phyloP scores from a whole-genome alignment of 2,329 filamentous ascomycete species.

The Cyphellophora attinorum region DNA sequence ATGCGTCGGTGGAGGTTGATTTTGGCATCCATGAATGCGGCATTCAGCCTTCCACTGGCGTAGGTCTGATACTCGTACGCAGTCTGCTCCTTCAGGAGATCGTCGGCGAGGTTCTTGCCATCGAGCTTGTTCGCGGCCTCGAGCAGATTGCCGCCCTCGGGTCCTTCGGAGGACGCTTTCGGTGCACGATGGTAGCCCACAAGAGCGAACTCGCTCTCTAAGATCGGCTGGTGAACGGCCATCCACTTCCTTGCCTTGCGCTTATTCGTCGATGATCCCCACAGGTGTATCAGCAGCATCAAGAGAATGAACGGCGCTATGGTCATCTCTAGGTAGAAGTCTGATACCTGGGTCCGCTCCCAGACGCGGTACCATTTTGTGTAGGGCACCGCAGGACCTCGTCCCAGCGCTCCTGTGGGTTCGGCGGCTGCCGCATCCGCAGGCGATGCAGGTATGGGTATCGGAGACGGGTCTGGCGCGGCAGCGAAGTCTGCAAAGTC shows the following conservation, averaged over 20 bases:
- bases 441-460: conserved; percentile 36
- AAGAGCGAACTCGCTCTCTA: conserved; percentile 74
- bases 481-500: conserved; percentile 92
- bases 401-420: conserved; percentile 29
- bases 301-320: conserved; percentile 67
- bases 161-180: conserved; percentile 34
- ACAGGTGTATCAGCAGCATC: conserved; percentile 68
- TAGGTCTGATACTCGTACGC: conserved; percentile 81
- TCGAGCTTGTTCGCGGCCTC: conserved; percentile 28
- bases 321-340: conserved; percentile 81
- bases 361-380: conserved; percentile 97
- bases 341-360: conserved; percentile 72
- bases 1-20: conserved; percentile 75
- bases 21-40: conserved; percentile 81
- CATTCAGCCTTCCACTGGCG: conserved; percentile 82
- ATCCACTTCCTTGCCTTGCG: conserved; percentile 74
- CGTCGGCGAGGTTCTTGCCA: conserved; percentile 37
- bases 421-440: conserved; percentile 39
- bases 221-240: conserved; percentile 57
- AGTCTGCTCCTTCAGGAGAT: conserved; percentile 73
- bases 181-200: conserved; percentile 65
- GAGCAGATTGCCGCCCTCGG: conserved; percentile 30
- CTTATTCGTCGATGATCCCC: conserved; percentile 72
- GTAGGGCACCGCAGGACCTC: conserved; percentile 52
- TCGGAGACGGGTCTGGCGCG: conserved; percentile 20